A percentile compares a stretch with the other conserved stretches of the same genome.
phyloP scores from a whole-genome alignment of 2,329 filamentous ascomycete species.

The Fusarium proliferatum region DNA sequence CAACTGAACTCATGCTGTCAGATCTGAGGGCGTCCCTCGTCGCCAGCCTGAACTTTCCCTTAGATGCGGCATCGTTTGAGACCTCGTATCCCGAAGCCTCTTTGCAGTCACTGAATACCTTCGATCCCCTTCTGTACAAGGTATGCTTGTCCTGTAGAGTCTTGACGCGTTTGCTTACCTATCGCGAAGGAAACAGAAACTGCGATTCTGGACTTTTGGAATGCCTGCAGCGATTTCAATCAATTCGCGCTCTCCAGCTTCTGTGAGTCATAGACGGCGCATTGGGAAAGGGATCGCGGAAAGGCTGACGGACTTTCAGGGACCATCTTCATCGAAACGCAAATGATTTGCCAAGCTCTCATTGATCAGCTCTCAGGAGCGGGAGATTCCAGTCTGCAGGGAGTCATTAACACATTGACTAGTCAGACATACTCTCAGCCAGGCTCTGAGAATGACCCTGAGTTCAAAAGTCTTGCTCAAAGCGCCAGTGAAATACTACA shows the following conservation, averaged over 20 bases:
- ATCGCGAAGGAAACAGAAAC: neutral
- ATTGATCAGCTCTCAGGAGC: fast-evolving
- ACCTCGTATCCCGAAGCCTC: neutral
- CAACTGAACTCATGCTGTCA: neutral
- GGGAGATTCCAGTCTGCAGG: fast-evolving
- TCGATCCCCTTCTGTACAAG: neutral
- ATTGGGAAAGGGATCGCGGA: neutral
- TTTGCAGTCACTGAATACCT: neutral
- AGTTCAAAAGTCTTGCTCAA: neutral
- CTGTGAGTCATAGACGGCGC: fast-evolving
- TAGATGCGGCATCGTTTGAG: fast-evolving
- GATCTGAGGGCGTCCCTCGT: neutral
- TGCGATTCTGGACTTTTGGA: neutral
- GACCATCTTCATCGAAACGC: neutral
- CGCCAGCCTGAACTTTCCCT: neutral
- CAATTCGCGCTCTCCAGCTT: fast-evolving
- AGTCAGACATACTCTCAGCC: neutral
- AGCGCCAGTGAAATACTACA: neutral
- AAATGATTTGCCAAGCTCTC: neutral
- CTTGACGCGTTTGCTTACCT: fast-evolving
- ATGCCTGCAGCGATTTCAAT: fast-evolving
- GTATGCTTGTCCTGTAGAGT: fast-evolving
- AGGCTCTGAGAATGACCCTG: fast-evolving
- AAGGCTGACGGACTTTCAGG: neutral
- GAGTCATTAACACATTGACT: fast-evolving